Percentiles rank a stretch among this genome's conserved stretches.
phyloP scores from a whole-genome alignment of 2,329 filamentous ascomycete species.

The Diaporthe sp. region DNA sequence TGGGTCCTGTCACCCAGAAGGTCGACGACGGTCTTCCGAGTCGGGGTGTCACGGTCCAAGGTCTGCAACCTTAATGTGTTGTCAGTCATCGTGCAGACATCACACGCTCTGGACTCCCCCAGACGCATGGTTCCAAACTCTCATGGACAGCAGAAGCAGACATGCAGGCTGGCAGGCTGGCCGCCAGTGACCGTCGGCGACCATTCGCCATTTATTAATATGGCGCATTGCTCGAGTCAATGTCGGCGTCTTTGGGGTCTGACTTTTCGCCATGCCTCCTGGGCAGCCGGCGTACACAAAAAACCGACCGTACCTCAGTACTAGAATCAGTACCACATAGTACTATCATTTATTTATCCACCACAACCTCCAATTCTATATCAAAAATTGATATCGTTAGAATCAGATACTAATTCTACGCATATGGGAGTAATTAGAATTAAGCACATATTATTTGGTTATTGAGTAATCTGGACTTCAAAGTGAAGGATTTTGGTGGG shows the following conservation, averaged over 20 bases:
- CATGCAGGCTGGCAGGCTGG: neutral
- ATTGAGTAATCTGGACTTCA: too few species aligned
- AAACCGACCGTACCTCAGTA: too few species aligned
- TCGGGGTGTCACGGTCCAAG: neutral
- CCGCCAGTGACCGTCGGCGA: neutral
- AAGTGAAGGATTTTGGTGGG: too few species aligned
- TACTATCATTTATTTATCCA: too few species aligned
- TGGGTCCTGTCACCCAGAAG: neutral
- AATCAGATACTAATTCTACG: too few species aligned
- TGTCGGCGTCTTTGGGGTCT: conserved; percentile 26
- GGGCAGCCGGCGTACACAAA: too few species aligned
- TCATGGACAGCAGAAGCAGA: neutral
- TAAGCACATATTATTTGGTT: too few species aligned
- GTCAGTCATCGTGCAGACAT: neutral
- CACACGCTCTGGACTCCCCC: conserved; percentile 6
- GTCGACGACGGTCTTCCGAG: neutral
- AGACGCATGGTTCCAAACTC: conserved; percentile 10
- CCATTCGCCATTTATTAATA: conserved; percentile 11
- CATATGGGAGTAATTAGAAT: too few species aligned
- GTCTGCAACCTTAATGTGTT: neutral
- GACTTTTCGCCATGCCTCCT: conserved; percentile 24
- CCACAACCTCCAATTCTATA: too few species aligned
- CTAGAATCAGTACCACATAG: too few species aligned
- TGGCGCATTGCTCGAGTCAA: conserved; percentile 30
- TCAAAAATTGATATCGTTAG: too few species aligned